Conservation (phyloP, 768 basidiomycete species). For the Naematelia encephala region DNA sequence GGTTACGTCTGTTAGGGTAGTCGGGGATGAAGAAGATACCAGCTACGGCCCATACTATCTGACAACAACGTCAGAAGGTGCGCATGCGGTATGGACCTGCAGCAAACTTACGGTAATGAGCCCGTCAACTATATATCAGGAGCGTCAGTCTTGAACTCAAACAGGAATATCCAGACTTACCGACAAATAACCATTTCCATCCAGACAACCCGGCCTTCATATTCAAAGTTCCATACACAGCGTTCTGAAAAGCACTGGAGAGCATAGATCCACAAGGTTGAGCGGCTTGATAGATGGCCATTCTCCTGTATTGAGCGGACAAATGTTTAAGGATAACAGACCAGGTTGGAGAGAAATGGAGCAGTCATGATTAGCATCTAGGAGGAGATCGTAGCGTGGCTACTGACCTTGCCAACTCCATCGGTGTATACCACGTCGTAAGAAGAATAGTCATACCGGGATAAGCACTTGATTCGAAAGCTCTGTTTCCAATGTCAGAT, state of each 20-base stretch:
- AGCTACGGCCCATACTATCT: not conserved
- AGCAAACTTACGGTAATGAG: not conserved
- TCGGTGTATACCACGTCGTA: constrained; percentile 32
- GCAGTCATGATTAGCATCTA: too few relatives aligned
- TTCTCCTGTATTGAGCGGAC: too few relatives aligned
- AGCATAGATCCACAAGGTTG: constrained; percentile 11
- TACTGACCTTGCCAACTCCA: constrained; percentile 32
- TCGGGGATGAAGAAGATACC: not conserved
- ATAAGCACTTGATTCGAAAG: constrained; percentile 26
- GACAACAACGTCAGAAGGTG: not conserved
- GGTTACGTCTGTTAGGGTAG: not conserved
- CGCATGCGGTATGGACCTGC: not conserved
- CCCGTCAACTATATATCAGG: too few relatives aligned
- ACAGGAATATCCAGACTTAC: too few relatives aligned
- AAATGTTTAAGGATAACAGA: too few relatives aligned
- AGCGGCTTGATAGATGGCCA: not conserved
- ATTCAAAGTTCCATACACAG: constrained; percentile 20
- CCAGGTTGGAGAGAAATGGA: too few relatives aligned
- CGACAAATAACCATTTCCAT: constrained; percentile 34
- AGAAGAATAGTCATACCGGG: not conserved
- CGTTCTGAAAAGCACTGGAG: constrained; percentile 24
- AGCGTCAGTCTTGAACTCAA: too few relatives aligned
- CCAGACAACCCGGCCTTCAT: constrained; percentile 22
- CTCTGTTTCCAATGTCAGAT: constrained; percentile 22
- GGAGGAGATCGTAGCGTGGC: too few relatives aligned